Conservation (phyloP, 306 rosid genomes). For the Corylus avellana region DNA sequence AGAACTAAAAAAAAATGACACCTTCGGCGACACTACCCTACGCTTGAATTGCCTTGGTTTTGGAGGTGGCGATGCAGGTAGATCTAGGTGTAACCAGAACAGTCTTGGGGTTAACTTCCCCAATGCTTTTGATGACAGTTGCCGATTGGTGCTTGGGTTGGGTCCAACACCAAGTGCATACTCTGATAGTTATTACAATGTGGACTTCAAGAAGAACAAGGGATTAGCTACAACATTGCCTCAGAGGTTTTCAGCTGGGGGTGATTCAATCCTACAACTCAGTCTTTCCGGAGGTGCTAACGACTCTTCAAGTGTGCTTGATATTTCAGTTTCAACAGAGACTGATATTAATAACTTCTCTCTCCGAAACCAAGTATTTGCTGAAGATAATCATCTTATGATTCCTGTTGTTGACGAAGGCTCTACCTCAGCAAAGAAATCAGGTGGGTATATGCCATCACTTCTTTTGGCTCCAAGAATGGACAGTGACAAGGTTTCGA, state of each 20-base stretch:
- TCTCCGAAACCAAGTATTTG: conserved; percentile 48
- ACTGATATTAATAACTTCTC: conserved; percentile 43
- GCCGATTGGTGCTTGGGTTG: conserved; percentile 89
- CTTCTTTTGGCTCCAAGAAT: conserved; percentile 85
- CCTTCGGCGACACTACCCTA: conserved; percentile 69
- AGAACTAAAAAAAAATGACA: conserved; percentile 50
- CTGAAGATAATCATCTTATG: conserved; percentile 42
- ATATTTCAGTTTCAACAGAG: conserved; percentile 61
- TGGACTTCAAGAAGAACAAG: conserved; percentile 51
- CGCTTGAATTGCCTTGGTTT: conserved; percentile 66
- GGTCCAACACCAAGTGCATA: conserved; percentile 86
- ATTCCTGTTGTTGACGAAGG: conserved; percentile 87
- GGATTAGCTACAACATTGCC: conserved; percentile 35
- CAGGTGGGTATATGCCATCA: conserved; percentile 94
- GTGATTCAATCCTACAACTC: conserved; percentile 83
- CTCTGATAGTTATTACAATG: conserved; percentile 52
- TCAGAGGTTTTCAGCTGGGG: conserved; percentile 51
- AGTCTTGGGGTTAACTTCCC: conserved; percentile 48
- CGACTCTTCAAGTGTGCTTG: conserved; percentile 61
- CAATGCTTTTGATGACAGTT: conserved; percentile 70
- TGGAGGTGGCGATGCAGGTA: conserved; percentile 51
- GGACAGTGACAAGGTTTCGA: conserved; percentile 38
- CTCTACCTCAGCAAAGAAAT: conserved; percentile 87
- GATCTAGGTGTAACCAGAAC: conserved; percentile 44
- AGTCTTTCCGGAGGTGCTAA: conserved; percentile 83